Percentiles rank a stretch among this genome's conserved stretches.
Conservation (phyloP, 768 basidiomycete species). For the Dioszegia aurantiaca region DNA sequence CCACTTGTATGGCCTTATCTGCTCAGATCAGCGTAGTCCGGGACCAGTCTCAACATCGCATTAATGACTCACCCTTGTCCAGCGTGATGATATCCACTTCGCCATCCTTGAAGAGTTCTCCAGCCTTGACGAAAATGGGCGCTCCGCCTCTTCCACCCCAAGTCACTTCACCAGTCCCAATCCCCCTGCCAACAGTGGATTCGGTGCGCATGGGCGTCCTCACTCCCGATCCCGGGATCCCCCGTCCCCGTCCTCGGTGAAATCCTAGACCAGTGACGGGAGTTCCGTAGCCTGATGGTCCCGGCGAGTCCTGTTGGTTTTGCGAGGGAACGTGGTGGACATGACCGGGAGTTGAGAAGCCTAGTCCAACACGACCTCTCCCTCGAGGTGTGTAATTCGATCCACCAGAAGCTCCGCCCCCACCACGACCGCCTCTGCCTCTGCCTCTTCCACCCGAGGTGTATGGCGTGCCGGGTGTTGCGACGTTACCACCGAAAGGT, state of each 20-base stretch:
- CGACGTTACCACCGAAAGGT: conserved; percentile 23
- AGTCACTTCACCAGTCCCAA: conserved; percentile 24
- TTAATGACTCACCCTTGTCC: conserved; percentile 32
- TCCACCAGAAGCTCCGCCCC: conserved; percentile 8
- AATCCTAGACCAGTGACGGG: conserved; percentile 39
- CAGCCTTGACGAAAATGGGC: conserved; percentile 49
- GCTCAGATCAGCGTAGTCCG: neutral
- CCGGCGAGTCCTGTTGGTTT: conserved; percentile 8
- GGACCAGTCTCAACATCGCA: too few relatives aligned
- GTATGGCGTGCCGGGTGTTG: conserved; percentile 13
- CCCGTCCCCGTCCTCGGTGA: conserved; percentile 18
- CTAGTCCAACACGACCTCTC: conserved; percentile 3
- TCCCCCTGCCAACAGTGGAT: conserved; percentile 25
- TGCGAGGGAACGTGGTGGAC: neutral
- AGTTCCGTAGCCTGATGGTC: conserved; percentile 31
- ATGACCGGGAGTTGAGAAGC: neutral
- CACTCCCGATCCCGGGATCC: neutral
- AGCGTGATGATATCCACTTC: conserved; percentile 40
- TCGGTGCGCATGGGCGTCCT: conserved; percentile 7
- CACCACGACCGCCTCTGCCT: conserved; percentile 24
- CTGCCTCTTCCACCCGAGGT: conserved; percentile 17
- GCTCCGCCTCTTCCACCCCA: conserved; percentile 39
- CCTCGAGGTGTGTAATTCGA: conserved; percentile 10
- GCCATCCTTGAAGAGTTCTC: conserved; percentile 49
- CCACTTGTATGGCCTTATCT: conserved; percentile 30